Conservation (phyloP, 352 stramenopile species). For the Phytophthora podocarpi region DNA sequence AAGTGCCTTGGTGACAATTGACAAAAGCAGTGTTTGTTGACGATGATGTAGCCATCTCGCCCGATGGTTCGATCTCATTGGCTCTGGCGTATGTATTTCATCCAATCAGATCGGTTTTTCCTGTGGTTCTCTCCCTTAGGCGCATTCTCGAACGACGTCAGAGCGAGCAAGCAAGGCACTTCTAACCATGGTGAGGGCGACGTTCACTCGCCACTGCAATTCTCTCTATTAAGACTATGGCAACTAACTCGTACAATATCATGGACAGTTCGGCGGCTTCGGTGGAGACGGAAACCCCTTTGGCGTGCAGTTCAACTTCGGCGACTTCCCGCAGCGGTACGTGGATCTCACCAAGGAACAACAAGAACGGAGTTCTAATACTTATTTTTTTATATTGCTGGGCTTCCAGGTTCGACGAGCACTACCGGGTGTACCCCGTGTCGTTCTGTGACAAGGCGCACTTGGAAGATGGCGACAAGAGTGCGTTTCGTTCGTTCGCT, state of each 20-base stretch:
- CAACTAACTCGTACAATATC: neutral
- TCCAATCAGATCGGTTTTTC: conserved; percentile 11
- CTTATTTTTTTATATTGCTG: neutral
- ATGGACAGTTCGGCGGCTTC: conserved; percentile 69
- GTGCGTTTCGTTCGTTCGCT: no score
- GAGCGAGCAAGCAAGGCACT: neutral
- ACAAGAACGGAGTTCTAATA: neutral
- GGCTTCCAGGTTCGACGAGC: conserved; percentile 75
- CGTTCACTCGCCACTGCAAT: no score
- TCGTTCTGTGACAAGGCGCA: conserved; percentile 89
- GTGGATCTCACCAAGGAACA: neutral
- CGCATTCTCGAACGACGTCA: conserved; percentile 18
- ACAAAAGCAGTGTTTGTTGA: neutral
- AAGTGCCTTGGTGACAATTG: no score
- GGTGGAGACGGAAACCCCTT: conserved; percentile 81
- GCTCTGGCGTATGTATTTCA: neutral
- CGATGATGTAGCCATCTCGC: conserved; percentile 15
- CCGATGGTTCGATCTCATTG: conserved; percentile 2
- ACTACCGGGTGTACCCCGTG: conserved; percentile 88
- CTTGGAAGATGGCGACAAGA: conserved; percentile 90
- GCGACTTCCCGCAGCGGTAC: conserved; percentile 75
- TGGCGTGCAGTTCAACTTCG: conserved; percentile 81
- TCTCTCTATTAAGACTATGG: neutral
- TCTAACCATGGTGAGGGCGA: conserved; percentile 4
- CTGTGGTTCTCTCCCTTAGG: conserved; percentile 1